Base-by-base conservation (phyloP, 371 early-diverging fungal species). In the Fennellomyces sp. region DNA sequence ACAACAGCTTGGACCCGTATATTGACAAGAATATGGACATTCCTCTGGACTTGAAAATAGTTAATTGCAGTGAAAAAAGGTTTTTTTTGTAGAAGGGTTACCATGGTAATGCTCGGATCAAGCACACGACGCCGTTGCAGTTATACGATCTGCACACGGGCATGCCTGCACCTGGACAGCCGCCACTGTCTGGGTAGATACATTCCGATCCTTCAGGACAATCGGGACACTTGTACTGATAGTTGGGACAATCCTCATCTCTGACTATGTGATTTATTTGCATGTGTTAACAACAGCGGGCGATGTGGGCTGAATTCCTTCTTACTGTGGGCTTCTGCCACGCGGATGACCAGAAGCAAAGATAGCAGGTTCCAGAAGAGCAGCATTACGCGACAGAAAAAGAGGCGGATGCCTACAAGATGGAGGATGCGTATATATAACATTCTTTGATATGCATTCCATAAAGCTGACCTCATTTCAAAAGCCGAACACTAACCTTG, bases 131-230 rank as follows among this genome's bases (percentile, higher is more conserved):
- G 7, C 59, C 59, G 21, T 25, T 17, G 31, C 67, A 58, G 25
- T 25, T 13, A 5, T 27, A 10, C 2, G 52, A n/a, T 55, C 55
- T 35, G 35, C 64, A 64, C 11, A 36, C 38, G 12, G 67, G 67
- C 25, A 61, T 54, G 13, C 67, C 67, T 15, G 58, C 64, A 17
- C 56, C 59, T 5, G 21, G 27, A 59, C 73, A 70, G 1, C 73
- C 73, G 21, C 57, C 63, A 26, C 63, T 68, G 30, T 69, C 36
- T 0, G 73, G 76, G 47, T 70, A 73, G 5, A 64, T 49, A 56
- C 76, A 76, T 39, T 36, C 45, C 29, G 58, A 15, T 6, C 61
- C 61, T 0, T 36, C 26, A 23, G 58, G 61, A 30, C 75, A 75
- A 17, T 64, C 29, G 19, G 69, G 70, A 41, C 75, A 75, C 42